These are phyloP conservation scores for Nasturtium officinale DNA, from an alignment of 345 rosid species.

Conservation along the genomic window DNA sequence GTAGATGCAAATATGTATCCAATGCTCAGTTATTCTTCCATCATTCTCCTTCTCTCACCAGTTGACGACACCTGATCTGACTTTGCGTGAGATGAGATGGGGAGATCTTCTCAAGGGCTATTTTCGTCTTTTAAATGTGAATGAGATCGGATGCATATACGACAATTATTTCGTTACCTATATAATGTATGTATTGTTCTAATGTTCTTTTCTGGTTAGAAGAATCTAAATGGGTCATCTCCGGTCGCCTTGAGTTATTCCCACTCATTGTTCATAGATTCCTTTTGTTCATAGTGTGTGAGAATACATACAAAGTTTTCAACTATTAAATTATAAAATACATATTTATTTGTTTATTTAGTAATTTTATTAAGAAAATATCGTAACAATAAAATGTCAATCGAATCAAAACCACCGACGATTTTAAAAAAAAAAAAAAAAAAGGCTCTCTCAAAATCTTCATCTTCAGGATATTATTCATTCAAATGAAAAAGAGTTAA, in stretches of 20 bases:
- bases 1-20: conserved; percentile 83
- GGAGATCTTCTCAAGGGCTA: conserved; percentile 2
- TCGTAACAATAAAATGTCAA: background rate
- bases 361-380: background rate
- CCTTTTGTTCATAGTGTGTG: background rate
- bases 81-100: background rate
- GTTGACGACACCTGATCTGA: conserved; percentile 38
- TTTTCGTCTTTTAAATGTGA: background rate
- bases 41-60: conserved; percentile 62
- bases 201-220: conserved; percentile 20
- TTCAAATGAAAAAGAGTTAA: conserved; percentile 10
- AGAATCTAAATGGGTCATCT: conserved; percentile 21
- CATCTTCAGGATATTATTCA: conserved; percentile 18
- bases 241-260: background rate
- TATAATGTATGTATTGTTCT: background rate
- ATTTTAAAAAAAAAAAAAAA: no score
- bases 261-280: conserved; percentile 3
- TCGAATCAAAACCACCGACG: background rate
- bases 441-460: conserved; percentile 21
- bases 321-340: background rate
- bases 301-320: background rate
- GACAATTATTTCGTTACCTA: conserved; percentile 8
- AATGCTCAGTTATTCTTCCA: conserved; percentile 86
- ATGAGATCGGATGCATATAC: conserved; percentile 11
- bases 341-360: background rate